Evolutionary conservation across 1,139 yeast genomes (phyloP).

Genomic region (Eremothecium cymbalariae): DNA sequence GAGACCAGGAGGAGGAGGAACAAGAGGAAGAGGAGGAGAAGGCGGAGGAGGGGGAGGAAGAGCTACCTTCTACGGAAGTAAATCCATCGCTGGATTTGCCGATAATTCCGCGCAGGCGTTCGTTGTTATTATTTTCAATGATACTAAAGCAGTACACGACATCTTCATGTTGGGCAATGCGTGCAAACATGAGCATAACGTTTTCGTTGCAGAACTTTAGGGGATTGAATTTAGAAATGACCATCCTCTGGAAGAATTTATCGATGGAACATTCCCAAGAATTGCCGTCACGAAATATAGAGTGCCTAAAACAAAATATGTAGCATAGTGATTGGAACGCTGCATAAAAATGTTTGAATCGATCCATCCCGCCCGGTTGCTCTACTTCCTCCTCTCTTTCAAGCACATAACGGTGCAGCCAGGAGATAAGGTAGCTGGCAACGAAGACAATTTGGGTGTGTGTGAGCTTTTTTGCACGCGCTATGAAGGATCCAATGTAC

Average conservation of each 20-base stretch:
- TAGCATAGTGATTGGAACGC: conserved; percentile 86
- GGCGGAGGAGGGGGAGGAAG: too few relatives aligned
- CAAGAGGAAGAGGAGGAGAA: conserved; percentile 19
- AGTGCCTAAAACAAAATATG: conserved; percentile 82
- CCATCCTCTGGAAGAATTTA: conserved; percentile 76
- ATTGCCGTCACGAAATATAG: conserved; percentile 41
- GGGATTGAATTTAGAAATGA: conserved; percentile 87
- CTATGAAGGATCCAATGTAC: conserved; percentile 82
- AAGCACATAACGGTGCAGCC: conserved; percentile 72
- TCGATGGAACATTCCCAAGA: conserved; percentile 80
- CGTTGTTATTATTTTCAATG: conserved; percentile 74
- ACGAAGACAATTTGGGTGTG: conserved; percentile 70
- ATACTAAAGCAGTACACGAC: conserved; percentile 91
- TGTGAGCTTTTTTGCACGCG: conserved; percentile 71
- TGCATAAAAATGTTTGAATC: conserved; percentile 85
- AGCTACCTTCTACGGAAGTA: too few relatives aligned
- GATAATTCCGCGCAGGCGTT: conserved; percentile 35
- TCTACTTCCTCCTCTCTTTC: conserved; percentile 79
- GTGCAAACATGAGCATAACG: conserved; percentile 89
- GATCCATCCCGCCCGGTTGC: conserved; percentile 62
- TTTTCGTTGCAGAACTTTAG: conserved; percentile 88
- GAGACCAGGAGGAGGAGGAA: conserved; percentile 24
- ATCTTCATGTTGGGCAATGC: conserved; percentile 80
- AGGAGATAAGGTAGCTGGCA: conserved; percentile 66
- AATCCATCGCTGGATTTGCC: conserved; percentile 30